Base-by-base conservation (phyloP, 2,329 filamentous ascomycete genomes). In the Huntiella decipiens region DNA sequence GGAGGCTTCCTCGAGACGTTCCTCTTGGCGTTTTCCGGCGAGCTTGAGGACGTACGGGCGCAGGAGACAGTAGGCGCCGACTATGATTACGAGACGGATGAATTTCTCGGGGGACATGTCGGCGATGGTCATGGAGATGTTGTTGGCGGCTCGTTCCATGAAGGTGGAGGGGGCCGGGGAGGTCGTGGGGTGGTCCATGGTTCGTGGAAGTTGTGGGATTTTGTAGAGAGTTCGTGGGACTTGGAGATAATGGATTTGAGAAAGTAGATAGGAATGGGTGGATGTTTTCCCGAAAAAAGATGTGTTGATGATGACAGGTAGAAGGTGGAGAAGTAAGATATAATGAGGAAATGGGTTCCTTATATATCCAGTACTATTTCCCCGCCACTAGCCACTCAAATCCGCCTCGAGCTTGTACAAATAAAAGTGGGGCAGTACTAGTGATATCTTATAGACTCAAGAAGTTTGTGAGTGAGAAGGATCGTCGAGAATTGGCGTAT, bases 1-100 rank as follows among this genome's bases (percentile, higher is more conserved):
- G 6, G 67, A 66, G 51, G 73, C 68, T 55, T 77, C 67, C 54
- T 78, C 75, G 56, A 81, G 66, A 57, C 78, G 67, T 55, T 69
- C 69, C 58, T 77, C 72, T 56, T 82, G 75, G 51, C 69, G 61
- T 54, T 72, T 74, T 50, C 69, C 73, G 54, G 75, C 76, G 34
- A 75, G 61, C 56, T 79, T 79, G 55, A 87, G 68, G 44, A 87
- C 60, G 58, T 84, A 85, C 0, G 82, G 82, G 1, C 84, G 76
- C 17, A 85, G 55, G 44, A 91, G 70, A 52, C 77, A 57, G 64
- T 88, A 92, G 46, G 73, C 77, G 55, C 83, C 74, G 15, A 85
- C 71, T 51, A 85, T 71, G 53, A 76, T 68, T 53, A 84, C 61
- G 48, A 91, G 68, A 41, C 83, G 80, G 54, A 91, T 68, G 66